A percentile compares a stretch with the other conserved stretches of the same genome.
These are phyloP conservation scores for Penicillium bovifimosum DNA, from an alignment of 495 filamentous ascomycete genomes.

Conservation along the genomic window DNA sequence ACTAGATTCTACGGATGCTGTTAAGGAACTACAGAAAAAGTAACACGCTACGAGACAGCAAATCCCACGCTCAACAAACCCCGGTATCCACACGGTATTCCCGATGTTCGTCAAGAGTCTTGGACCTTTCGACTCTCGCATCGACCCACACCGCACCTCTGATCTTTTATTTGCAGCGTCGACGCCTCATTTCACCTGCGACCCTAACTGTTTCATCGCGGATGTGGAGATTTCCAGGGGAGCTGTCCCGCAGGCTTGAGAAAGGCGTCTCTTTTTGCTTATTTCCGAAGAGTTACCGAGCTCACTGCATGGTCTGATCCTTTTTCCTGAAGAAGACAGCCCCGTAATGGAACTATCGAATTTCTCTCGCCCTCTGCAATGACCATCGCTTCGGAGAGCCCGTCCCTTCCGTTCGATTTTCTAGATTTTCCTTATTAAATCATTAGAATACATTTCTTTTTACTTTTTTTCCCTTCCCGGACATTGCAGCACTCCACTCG, in stretches of 20 bases:
- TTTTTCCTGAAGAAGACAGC: slow-evolving; percentile 10
- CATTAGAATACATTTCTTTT: not conserved
- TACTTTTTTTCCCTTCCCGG: not conserved
- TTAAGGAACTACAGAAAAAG: too few relatives aligned
- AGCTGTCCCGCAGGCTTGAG: not conserved
- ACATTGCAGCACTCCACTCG: slow-evolving; percentile 9
- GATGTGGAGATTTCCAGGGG: slow-evolving; percentile 12
- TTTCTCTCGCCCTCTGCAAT: slow-evolving; percentile 8
- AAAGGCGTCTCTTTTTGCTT: not conserved
- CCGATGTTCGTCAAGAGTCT: not conserved
- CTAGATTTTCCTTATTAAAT: not conserved
- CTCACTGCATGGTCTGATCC: slow-evolving; percentile 20
- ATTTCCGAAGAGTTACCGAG: not conserved
- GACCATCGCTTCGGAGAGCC: not conserved
- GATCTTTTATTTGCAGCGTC: not conserved
- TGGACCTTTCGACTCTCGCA: not conserved
- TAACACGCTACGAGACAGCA: too few relatives aligned
- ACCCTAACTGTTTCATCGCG: slow-evolving; percentile 27
- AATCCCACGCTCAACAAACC: too few relatives aligned
- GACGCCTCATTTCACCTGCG: slow-evolving; percentile 10
- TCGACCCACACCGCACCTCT: not conserved
- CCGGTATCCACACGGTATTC: not conserved
- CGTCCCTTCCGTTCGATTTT: not conserved
- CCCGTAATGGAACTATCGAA: not conserved
- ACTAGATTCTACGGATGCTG: too few relatives aligned